Evolutionary conservation across 2,329 filamentous ascomycete species (phyloP).

Genomic region (Verticillium nonalfalfae): DNA sequence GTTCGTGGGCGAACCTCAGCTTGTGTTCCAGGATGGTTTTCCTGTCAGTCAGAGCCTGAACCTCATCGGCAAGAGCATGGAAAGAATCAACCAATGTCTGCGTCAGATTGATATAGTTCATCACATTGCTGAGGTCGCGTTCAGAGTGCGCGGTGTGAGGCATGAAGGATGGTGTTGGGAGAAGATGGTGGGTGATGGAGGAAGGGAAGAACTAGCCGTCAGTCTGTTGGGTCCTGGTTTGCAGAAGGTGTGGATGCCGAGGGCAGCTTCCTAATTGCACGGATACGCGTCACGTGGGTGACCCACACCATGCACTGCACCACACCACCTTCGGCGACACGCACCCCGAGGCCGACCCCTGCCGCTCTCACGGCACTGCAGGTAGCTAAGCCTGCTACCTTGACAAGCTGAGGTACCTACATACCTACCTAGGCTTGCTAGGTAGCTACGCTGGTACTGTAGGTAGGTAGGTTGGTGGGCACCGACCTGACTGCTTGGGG

Average conservation of each 20-base stretch:
- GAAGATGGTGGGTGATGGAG: constrained; percentile 1
- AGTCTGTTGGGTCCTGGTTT: not conserved
- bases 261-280: not conserved
- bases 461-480: no score
- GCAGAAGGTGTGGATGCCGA: not conserved
- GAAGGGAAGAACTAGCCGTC: not conserved
- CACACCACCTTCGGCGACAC: not conserved
- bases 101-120: constrained; percentile 37
- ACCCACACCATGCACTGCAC: not conserved
- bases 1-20: constrained; percentile 59
- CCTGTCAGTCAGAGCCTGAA: constrained; percentile 55
- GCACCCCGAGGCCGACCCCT: not conserved
- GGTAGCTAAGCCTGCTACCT: no score
- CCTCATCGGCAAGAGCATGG: constrained; percentile 57
- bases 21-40: constrained; percentile 63
- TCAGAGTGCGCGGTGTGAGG: constrained; percentile 9
- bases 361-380: not conserved
- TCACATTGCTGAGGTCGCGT: constrained; percentile 21
- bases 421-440: no score
- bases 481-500: no score
- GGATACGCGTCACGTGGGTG: not conserved
- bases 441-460: not conserved
- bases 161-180: constrained; percentile 2
- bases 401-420: no score
- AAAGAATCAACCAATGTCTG: constrained; percentile 59